Percentiles rank a stretch among this genome's conserved stretches.
Evolutionary conservation across 1,284 basidiomycete genomes (phyloP).

Genomic region (Ceratobasidium sp.): DNA sequence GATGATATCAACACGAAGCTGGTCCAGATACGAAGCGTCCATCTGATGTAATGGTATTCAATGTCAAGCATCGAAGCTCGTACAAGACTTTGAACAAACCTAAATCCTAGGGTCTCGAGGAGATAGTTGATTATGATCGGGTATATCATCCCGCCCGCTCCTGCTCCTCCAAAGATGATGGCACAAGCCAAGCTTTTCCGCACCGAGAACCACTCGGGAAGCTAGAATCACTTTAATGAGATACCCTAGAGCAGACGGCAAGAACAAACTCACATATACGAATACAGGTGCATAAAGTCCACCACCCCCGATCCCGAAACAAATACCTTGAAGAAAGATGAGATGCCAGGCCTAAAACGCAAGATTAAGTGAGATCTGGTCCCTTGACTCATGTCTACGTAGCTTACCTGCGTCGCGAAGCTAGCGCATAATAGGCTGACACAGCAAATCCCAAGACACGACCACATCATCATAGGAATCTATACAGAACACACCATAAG

Average conservation of each 20-base stretch:
- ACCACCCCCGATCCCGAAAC: conserved; percentile 47
- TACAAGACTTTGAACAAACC: background rate
- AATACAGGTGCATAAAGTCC: conserved; percentile 48
- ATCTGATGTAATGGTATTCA: conserved; percentile 27
- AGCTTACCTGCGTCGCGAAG: conserved; percentile 46
- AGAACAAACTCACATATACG: conserved; percentile 30
- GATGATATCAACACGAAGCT: conserved; percentile 42
- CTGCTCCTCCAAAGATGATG: conserved; percentile 49
- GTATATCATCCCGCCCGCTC: conserved; percentile 50
- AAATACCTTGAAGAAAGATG: conserved; percentile 47
- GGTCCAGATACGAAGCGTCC: conserved; percentile 52
- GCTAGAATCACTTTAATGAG: background rate
- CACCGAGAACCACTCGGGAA: conserved; percentile 49
- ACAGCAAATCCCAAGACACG: conserved; percentile 43
- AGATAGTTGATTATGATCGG: conserved; percentile 49
- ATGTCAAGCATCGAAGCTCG: background rate
- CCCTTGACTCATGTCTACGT: background rate
- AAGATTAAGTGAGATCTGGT: background rate
- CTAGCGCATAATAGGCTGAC: conserved; percentile 46
- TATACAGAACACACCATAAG: background rate
- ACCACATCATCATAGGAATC: conserved; percentile 44
- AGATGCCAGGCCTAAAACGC: conserved; percentile 45
- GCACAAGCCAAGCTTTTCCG: conserved; percentile 47
- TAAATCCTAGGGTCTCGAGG: conserved; percentile 49
- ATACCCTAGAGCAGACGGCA: too few species aligned